These are phyloP conservation scores for Parafenestella ontariensis DNA, from an alignment of 2,329 filamentous ascomycete genomes.

Conservation along the genomic window DNA sequence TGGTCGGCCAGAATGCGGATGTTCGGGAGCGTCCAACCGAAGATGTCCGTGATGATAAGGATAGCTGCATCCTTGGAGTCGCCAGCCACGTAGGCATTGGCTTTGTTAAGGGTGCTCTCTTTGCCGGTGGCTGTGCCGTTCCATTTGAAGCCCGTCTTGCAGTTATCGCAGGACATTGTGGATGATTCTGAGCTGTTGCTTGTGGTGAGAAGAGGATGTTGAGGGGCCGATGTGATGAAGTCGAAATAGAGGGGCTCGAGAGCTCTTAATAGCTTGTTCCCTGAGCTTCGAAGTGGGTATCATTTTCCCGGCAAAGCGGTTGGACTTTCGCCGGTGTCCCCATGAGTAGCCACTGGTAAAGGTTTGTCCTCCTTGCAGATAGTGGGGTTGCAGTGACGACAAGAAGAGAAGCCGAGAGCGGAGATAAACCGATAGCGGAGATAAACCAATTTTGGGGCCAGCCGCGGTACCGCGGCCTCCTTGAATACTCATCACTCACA, in stretches of 20 bases:
- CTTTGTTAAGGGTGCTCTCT: conserved; percentile 47
- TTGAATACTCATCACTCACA: too few relatives aligned
- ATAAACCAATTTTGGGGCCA: too few relatives aligned
- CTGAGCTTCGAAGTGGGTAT: background rate
- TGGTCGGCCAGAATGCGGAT: conserved; percentile 56
- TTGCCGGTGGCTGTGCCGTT: conserved; percentile 47
- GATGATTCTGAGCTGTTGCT: background rate
- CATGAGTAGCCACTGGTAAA: background rate
- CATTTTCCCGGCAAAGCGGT: too few relatives aligned
- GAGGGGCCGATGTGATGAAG: too few relatives aligned
- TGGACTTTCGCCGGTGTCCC: background rate
- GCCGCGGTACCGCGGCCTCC: too few relatives aligned
- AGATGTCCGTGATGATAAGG: conserved; percentile 55
- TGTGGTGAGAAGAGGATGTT: background rate
- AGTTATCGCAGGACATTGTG: conserved; percentile 45
- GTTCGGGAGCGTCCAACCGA: conserved; percentile 58
- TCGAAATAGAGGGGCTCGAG: too few relatives aligned
- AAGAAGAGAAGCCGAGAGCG: too few relatives aligned
- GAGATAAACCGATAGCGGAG: too few relatives aligned
- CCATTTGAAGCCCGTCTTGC: conserved; percentile 50
- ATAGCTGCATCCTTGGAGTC: conserved; percentile 55
- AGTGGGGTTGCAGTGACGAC: background rate
- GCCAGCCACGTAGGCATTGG: conserved; percentile 53
- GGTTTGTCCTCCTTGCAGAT: background rate
- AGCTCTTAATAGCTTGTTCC: too few relatives aligned